Evolutionary conservation across 2,329 filamentous ascomycete species (phyloP).

Genomic region (Botrytis porri): DNA sequence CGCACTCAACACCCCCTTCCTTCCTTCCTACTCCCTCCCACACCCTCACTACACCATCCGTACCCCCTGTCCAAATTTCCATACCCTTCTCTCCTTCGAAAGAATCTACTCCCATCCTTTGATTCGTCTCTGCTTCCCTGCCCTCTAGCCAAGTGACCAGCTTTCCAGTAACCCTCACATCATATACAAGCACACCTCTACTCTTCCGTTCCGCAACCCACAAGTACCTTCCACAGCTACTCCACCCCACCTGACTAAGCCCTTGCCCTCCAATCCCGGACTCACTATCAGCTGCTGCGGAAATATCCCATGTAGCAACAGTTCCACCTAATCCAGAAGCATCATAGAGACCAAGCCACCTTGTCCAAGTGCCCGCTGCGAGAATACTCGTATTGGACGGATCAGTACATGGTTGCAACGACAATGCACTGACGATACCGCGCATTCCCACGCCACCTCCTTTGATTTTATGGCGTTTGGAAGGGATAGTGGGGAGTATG

Average conservation of each 20-base stretch:
- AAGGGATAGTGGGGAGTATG: conserved; percentile 59
- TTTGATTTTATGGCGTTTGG: conserved; percentile 56
- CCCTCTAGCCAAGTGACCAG: conserved; percentile 55
- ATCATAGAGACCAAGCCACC: conserved; percentile 62
- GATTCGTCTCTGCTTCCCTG: conserved; percentile 51
- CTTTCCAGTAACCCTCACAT: conserved; percentile 56
- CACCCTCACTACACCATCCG: conserved; percentile 52
- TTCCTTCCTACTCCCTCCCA: conserved; percentile 56
- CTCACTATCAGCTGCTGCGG: conserved; percentile 51
- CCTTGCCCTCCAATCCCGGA: conserved; percentile 57
- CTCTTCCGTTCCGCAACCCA: conserved; percentile 60
- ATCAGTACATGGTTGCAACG: conserved; percentile 41
- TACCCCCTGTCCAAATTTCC: conserved; percentile 61
- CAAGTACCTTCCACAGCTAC: conserved; percentile 60
- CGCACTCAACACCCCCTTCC: conserved; percentile 39
- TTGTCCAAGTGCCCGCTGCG: conserved; percentile 62
- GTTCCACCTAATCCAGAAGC: conserved; percentile 52
- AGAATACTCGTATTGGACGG: conserved; percentile 38
- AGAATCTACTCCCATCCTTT: conserved; percentile 54
- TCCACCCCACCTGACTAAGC: conserved; percentile 60
- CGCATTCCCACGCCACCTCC: conserved; percentile 63
- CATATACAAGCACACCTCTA: conserved; percentile 56
- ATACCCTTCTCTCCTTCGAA: conserved; percentile 50
- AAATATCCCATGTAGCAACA: conserved; percentile 58
- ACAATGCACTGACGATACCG: conserved; percentile 56